Percentiles rank a stretch among this genome's conserved stretches.
Conservation (phyloP, 2,329 filamentous ascomycete species). For the Neopestalotiopsis clavispora region DNA sequence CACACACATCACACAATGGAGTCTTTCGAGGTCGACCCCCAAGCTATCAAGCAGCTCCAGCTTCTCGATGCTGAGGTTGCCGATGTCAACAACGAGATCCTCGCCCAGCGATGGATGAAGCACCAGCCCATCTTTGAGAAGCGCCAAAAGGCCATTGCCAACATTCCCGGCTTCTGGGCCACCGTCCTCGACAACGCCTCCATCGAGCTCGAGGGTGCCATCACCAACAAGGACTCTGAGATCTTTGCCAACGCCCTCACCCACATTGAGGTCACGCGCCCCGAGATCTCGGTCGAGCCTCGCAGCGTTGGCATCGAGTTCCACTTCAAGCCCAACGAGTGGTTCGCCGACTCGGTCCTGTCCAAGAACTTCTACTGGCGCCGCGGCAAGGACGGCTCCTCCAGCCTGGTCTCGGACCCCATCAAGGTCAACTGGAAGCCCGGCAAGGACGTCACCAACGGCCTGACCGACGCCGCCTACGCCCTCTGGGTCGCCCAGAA, state of each 20-base stretch:
- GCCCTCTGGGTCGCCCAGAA: slow-evolving; percentile 46
- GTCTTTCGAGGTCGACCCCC: slow-evolving; percentile 32
- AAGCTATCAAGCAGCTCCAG: slow-evolving; percentile 39
- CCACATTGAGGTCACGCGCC: slow-evolving; percentile 54
- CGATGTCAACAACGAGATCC: slow-evolving; percentile 38
- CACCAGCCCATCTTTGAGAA: slow-evolving; percentile 53
- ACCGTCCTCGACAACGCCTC: slow-evolving; percentile 65
- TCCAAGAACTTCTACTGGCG: slow-evolving; percentile 73
- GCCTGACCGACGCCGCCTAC: slow-evolving; percentile 64
- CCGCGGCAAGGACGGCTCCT: slow-evolving; percentile 59
- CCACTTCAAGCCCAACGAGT: slow-evolving; percentile 64
- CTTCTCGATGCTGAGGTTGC: slow-evolving; percentile 35
- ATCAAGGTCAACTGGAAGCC: slow-evolving; percentile 70
- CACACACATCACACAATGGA: slow-evolving; percentile 25
- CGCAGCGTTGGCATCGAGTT: slow-evolving; percentile 62
- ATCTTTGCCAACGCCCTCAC: slow-evolving; percentile 62
- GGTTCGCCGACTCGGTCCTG: slow-evolving; percentile 63
- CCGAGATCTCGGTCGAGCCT: slow-evolving; percentile 56
- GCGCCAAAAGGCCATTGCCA: slow-evolving; percentile 60
- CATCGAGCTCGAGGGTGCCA: slow-evolving; percentile 66
- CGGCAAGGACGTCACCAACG: slow-evolving; percentile 67
- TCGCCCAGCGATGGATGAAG: slow-evolving; percentile 38
- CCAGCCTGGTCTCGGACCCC: slow-evolving; percentile 69
- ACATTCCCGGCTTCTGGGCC: slow-evolving; percentile 71
- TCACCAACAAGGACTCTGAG: slow-evolving; percentile 63